Conservation (phyloP, 176 grass and related monocot genomes). For the Eleusine indica region DNA sequence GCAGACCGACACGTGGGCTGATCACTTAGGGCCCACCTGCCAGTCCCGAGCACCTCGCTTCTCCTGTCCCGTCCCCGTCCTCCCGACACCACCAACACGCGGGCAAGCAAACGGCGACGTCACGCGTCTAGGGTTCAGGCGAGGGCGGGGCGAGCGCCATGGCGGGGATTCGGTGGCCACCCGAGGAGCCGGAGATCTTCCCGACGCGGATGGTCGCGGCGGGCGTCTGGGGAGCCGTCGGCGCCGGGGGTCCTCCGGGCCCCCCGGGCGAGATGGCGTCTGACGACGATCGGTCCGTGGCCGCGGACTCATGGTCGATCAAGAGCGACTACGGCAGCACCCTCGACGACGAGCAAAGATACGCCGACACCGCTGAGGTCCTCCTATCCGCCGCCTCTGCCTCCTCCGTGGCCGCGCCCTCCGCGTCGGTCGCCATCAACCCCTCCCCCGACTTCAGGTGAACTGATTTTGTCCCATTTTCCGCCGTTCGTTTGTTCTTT, state of each 20-base stretch:
- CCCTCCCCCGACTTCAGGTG: slow-evolving; percentile 79
- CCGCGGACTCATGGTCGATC: slow-evolving; percentile 98
- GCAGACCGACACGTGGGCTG: slow-evolving; percentile 21
- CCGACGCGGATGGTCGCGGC: slow-evolving; percentile 45
- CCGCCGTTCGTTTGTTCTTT: background rate
- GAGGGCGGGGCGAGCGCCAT: slow-evolving; percentile 39
- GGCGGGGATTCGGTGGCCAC: slow-evolving; percentile 85
- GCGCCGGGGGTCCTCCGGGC: background rate
- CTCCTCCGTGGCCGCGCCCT: slow-evolving; percentile 49
- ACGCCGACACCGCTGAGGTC: slow-evolving; percentile 77
- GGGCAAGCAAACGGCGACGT: background rate
- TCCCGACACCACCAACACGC: slow-evolving; percentile 22
- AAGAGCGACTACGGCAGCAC: slow-evolving; percentile 98
- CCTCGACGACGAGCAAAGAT: slow-evolving; percentile 95
- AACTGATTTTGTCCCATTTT: background rate
- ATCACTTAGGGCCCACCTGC: slow-evolving; percentile 10
- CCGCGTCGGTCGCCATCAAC: slow-evolving; percentile 45
- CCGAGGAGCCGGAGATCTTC: slow-evolving; percentile 72
- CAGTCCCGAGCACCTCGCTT: slow-evolving; percentile 18
- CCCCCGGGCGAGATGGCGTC: slow-evolving; percentile 65
- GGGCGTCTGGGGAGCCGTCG: slow-evolving; percentile 13
- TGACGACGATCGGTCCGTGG: slow-evolving; percentile 91
- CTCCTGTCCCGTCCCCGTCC: slow-evolving; percentile 33
- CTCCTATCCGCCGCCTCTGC: slow-evolving; percentile 59
- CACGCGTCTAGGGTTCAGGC: slow-evolving; percentile 41